These are phyloP conservation scores for Exidia glandulosa DNA, from an alignment of 768 basidiomycete species.

Conservation along the genomic window DNA sequence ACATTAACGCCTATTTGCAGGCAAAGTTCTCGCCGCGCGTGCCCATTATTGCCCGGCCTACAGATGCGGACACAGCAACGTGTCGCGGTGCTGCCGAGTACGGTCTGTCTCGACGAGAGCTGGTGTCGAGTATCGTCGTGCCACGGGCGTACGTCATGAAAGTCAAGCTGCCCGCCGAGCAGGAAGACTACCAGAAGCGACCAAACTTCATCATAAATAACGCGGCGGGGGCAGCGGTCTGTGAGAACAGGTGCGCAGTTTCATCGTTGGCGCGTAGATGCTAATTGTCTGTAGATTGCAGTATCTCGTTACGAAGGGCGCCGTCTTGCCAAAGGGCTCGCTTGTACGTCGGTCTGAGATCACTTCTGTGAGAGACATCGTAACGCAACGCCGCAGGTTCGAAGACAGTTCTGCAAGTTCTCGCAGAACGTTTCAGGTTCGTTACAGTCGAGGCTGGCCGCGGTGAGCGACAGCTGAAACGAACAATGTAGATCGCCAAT, in stretches of 20 bases:
- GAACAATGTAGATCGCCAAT: constrained; percentile 49
- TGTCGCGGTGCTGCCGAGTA: constrained; percentile 82
- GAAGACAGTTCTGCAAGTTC: constrained; percentile 58
- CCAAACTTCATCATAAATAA: constrained; percentile 76
- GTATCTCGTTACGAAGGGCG: constrained; percentile 79
- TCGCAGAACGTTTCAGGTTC: constrained; percentile 45
- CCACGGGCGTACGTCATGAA: constrained; percentile 84
- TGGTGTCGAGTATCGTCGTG: constrained; percentile 74
- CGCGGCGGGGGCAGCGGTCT: constrained; percentile 64
- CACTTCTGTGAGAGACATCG: no score
- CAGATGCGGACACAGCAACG: constrained; percentile 83
- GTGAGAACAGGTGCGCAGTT: constrained; percentile 63
- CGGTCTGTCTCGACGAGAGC: constrained; percentile 60
- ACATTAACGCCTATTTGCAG: constrained; percentile 23
- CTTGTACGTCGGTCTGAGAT: constrained; percentile 67
- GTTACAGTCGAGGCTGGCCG: constrained; percentile 8
- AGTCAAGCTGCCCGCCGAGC: constrained; percentile 81
- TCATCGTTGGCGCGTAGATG: background rate
- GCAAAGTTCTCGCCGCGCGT: constrained; percentile 57
- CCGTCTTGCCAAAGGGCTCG: constrained; percentile 38
- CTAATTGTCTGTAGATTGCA: constrained; percentile 68
- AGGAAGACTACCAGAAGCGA: constrained; percentile 73
- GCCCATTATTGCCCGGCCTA: constrained; percentile 67
- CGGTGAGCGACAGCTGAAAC: background rate
- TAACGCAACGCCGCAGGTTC: no score